Evolutionary conservation across 768 basidiomycete genomes (phyloP).

Genomic region (Lentinula sp.): DNA sequence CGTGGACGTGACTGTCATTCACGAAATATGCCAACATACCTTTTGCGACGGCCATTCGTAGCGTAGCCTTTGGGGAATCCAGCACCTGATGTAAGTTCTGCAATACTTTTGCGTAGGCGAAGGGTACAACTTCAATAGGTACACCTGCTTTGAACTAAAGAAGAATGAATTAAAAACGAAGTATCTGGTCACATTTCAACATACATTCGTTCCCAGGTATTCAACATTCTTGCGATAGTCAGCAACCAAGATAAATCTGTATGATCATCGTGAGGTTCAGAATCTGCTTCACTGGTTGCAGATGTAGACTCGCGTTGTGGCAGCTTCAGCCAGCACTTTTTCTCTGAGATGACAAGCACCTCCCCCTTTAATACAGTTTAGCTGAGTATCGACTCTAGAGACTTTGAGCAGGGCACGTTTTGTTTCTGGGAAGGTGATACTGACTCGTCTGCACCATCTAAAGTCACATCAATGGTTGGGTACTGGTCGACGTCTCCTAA

Average conservation of each 20-base stretch:
- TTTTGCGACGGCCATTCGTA: conserved; percentile 91
- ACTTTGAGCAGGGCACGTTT: not conserved
- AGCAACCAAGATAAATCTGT: conserved; percentile 84
- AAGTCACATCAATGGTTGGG: conserved; percentile 87
- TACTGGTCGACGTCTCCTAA: conserved; percentile 91
- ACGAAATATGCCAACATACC: conserved; percentile 20
- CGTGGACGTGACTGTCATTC: not conserved
- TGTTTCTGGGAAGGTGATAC: conserved; percentile 17
- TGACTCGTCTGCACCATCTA: conserved; percentile 97
- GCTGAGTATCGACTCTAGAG: conserved; percentile 68
- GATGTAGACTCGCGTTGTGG: conserved; percentile 52
- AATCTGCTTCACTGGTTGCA: not conserved
- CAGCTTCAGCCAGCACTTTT: conserved; percentile 97
- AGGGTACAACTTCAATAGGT: conserved; percentile 94
- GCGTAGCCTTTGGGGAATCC: conserved; percentile 63
- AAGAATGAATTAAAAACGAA: not conserved
- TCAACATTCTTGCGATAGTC: conserved; percentile 93
- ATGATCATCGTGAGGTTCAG: conserved; percentile 1
- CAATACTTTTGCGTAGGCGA: conserved; percentile 88
- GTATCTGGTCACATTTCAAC: conserved; percentile 20
- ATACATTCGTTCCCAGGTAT: conserved; percentile 74
- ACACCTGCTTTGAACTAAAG: conserved; percentile 79
- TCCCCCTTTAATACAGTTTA: conserved; percentile 97
- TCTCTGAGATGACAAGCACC: conserved; percentile 96
- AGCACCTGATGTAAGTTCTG: conserved; percentile 56